These are phyloP conservation scores for Emmonsiellopsis sp. DNA, from an alignment of 2,329 filamentous ascomycete genomes.

Conservation along the genomic window DNA sequence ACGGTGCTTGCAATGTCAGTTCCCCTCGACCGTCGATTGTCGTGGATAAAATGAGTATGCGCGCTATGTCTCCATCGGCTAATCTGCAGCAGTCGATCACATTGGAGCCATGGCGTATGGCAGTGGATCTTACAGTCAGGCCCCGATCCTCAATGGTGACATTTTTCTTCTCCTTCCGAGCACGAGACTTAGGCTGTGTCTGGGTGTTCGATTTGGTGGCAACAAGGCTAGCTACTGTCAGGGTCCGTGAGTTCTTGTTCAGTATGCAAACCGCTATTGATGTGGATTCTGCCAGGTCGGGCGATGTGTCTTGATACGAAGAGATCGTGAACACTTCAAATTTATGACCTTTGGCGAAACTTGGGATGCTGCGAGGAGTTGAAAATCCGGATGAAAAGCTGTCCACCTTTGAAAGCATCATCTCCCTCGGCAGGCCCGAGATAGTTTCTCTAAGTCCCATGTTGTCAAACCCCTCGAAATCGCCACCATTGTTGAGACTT, in stretches of 20 bases:
- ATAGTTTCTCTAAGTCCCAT: conserved; percentile 67
- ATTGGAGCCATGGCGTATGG: conserved; percentile 52
- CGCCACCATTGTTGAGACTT: conserved; percentile 52
- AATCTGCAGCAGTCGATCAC: conserved; percentile 67
- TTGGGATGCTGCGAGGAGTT: conserved; percentile 20
- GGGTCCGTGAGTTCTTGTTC: conserved; percentile 56
- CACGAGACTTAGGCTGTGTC: conserved; percentile 12
- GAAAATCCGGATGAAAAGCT: conserved; percentile 51
- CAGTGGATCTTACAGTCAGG: conserved; percentile 18
- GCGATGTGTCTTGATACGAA: conserved; percentile 29
- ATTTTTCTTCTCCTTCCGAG: conserved; percentile 19
- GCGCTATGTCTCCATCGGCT: conserved; percentile 56
- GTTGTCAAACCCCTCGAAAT: conserved; percentile 60
- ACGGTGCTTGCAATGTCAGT: conserved; percentile 65
- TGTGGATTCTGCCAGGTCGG: conserved; percentile 23
- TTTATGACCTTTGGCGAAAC: conserved; percentile 17
- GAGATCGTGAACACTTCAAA: conserved; percentile 56
- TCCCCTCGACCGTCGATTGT: conserved; percentile 55
- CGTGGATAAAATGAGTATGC: conserved; percentile 62
- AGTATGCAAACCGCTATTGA: conserved; percentile 53
- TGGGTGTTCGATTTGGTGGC: conserved; percentile 19
- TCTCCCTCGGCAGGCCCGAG: conserved; percentile 61
- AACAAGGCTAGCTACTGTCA: conserved; percentile 58
- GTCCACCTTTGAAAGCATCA: conserved; percentile 63
- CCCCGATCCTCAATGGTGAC: background rate